Evolutionary conservation across 306 rosid species (phyloP).

Genomic region (Vicia sativa): DNA sequence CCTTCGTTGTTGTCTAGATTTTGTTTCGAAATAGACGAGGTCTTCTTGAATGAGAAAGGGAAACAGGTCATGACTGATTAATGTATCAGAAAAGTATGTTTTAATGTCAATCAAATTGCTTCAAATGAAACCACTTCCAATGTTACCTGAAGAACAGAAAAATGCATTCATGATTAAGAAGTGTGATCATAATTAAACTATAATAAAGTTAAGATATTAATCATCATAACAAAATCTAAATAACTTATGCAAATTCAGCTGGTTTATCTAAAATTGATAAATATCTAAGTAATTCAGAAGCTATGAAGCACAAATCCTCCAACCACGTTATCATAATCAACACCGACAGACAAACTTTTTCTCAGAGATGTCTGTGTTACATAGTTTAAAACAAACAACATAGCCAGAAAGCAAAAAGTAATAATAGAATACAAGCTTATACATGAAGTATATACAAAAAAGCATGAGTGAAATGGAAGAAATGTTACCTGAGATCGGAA

Average conservation of each 20-base stretch:
- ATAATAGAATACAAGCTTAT: constrained; percentile 26
- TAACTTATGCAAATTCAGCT: constrained; percentile 10
- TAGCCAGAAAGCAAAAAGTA: constrained; percentile 7
- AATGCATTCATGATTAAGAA: constrained; percentile 13
- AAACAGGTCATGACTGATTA: constrained; percentile 67
- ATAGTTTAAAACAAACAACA: background rate
- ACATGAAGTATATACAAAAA: background rate
- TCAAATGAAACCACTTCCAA: constrained; percentile 45
- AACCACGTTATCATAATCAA: too few relatives aligned
- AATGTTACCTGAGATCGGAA: constrained; percentile 36
- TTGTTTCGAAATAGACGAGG: constrained; percentile 30
- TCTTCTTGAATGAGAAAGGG: constrained; percentile 51
- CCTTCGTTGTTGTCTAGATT: constrained; percentile 56
- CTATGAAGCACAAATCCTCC: too few relatives aligned
- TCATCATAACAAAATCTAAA: background rate
- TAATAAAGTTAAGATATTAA: constrained; percentile 10
- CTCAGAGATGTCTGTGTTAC: too few relatives aligned
- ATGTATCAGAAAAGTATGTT: constrained; percentile 30
- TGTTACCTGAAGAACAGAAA: constrained; percentile 47
- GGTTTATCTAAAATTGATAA: background rate
- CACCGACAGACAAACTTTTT: too few relatives aligned
- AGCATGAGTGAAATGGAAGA: background rate
- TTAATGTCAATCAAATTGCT: constrained; percentile 38
- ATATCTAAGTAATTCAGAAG: too few relatives aligned
- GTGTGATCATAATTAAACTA: background rate